Percentiles rank a stretch among this genome's conserved stretches.
phyloP scores from a whole-genome alignment of 306 rosid genomes.

The Casuarina equisetifolia region DNA sequence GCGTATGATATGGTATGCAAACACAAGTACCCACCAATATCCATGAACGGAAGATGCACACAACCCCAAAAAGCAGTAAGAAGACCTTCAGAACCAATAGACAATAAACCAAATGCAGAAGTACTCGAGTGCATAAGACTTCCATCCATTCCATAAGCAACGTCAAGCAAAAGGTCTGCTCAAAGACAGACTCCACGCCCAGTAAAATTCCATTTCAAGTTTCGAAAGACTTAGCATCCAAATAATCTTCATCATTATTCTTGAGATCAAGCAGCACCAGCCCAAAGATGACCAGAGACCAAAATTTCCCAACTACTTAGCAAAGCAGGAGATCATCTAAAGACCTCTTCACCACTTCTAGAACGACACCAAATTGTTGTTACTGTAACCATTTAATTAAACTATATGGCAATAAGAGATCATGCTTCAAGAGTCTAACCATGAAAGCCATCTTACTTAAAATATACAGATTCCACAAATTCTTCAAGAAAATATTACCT shows the following conservation, averaged over 20 bases:
- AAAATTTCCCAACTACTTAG: not conserved
- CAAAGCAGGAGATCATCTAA: not conserved
- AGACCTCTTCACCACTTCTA: not conserved
- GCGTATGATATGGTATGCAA: not conserved
- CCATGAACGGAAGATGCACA: not conserved
- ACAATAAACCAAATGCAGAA: not conserved
- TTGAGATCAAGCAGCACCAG: not conserved
- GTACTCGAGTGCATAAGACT: too few relatives aligned
- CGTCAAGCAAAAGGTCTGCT: not conserved
- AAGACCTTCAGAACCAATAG: not conserved
- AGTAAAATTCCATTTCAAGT: not conserved
- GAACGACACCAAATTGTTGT: not conserved
- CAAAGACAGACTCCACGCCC: not conserved
- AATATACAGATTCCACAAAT: not conserved
- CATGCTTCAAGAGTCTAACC: not conserved
- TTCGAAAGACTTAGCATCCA: not conserved
- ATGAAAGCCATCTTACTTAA: not conserved
- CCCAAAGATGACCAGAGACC: not conserved
- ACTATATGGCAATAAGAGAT: not conserved
- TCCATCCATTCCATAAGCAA: not conserved
- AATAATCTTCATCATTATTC: not conserved
- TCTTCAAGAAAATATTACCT: not conserved
- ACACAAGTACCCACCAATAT: not conserved
- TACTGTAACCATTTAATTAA: not conserved
- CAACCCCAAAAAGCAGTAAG: not conserved